A percentile compares a stretch with the other conserved stretches of the same genome.
Evolutionary conservation across 2,329 filamentous ascomycete genomes (phyloP).

Genomic region (Colletotrichum sp.): DNA sequence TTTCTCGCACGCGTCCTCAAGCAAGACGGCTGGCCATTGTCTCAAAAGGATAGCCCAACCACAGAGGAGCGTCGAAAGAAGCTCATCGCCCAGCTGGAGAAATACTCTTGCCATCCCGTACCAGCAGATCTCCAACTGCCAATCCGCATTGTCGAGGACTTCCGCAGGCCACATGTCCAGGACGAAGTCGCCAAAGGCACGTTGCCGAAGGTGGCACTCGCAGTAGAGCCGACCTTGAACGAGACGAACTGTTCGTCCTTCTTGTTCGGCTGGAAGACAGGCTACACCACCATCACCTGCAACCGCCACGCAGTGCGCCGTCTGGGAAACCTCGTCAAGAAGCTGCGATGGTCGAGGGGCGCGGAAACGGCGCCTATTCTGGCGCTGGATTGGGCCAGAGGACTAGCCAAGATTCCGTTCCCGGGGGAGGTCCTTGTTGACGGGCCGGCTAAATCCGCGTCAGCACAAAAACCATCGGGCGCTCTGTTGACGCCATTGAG

Average conservation of each 20-base stretch:
- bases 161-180: slow-evolving; percentile 23
- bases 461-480: not conserved
- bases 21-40: not conserved
- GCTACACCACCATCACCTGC: slow-evolving; percentile 39
- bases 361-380: slow-evolving; percentile 1
- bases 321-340: not conserved
- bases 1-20: not conserved
- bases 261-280: slow-evolving; percentile 41
- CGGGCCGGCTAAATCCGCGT: not conserved
- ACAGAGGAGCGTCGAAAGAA: not conserved
- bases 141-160: slow-evolving; percentile 28
- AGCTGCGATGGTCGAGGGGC: slow-evolving; percentile 8
- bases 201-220: slow-evolving; percentile 32
- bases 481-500: not conserved
- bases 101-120: slow-evolving; percentile 35
- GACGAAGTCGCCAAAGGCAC: slow-evolving; percentile 19
- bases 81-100: slow-evolving; percentile 32
- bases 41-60: not conserved
- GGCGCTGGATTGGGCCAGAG: slow-evolving; percentile 12
- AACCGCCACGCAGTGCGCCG: slow-evolving; percentile 27
- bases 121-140: slow-evolving; percentile 38
- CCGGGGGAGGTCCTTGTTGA: slow-evolving; percentile 3
- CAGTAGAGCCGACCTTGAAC: slow-evolving; percentile 35
- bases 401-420: slow-evolving; percentile 8
- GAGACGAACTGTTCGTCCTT: slow-evolving; percentile 42